A percentile compares a stretch with the other conserved stretches of the same genome.
These are phyloP conservation scores for Alternaria gansuensis DNA, from an alignment of 2,329 filamentous ascomycete genomes.

Conservation along the genomic window DNA sequence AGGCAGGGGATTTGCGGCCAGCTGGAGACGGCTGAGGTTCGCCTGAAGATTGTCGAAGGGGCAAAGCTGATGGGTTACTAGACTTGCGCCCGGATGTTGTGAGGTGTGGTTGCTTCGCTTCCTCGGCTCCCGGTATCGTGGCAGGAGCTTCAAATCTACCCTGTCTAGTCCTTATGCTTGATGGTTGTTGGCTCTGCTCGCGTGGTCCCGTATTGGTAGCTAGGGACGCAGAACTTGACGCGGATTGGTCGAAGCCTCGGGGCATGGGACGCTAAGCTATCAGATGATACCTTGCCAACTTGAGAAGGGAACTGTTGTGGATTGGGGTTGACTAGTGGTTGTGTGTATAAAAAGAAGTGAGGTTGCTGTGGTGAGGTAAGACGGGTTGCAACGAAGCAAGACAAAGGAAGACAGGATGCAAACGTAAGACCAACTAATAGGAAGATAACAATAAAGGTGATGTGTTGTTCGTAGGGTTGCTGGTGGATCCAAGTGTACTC, in stretches of 20 bases:
- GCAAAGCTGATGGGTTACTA: constrained; percentile 19
- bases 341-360: constrained; percentile 8
- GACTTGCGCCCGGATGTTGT: constrained; percentile 20
- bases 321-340: neutral
- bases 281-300: neutral
- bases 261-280: constrained; percentile 30
- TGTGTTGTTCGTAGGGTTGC: constrained; percentile 25
- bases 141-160: constrained; percentile 21
- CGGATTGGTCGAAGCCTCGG: constrained; percentile 32
- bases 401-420: constrained; percentile 7
- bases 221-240: constrained; percentile 31
- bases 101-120: constrained; percentile 16
- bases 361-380: neutral
- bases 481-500: constrained; percentile 33
- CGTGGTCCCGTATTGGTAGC: constrained; percentile 18
- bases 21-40: constrained; percentile 16
- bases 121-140: constrained; percentile 5
- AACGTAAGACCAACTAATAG: constrained; percentile 17
- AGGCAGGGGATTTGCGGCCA: constrained; percentile 37
- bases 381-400: neutral
- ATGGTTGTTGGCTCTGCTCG: constrained; percentile 25
- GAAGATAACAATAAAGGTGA: constrained; percentile 29
- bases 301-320: neutral
- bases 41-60: constrained; percentile 12
- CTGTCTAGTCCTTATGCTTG: constrained; percentile 22